Evolutionary conservation across 768 basidiomycete species (phyloP).

Genomic region (Gloeopeniophorella convolvens): DNA sequence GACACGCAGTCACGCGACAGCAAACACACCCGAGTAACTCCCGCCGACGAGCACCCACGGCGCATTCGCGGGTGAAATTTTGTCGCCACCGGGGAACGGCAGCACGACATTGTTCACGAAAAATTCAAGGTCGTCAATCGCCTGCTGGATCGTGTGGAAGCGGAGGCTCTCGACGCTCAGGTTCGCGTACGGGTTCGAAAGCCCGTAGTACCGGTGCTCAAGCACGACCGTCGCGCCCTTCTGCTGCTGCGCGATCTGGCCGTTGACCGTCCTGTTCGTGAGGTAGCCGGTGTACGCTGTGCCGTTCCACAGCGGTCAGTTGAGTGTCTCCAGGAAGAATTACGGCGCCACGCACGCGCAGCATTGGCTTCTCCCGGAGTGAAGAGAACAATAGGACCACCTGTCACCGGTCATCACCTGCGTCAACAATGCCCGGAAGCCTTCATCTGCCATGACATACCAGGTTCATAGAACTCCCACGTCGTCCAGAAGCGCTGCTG

Average conservation of each 20-base stretch:
- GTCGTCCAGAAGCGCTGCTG: constrained; percentile 69
- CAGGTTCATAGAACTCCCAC: constrained; percentile 54
- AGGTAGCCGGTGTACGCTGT: constrained; percentile 43
- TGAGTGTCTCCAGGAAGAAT: neutral
- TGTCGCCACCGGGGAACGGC: constrained; percentile 59
- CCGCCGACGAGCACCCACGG: constrained; percentile 41
- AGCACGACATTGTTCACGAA: constrained; percentile 63
- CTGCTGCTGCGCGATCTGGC: constrained; percentile 58
- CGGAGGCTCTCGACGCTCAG: constrained; percentile 51
- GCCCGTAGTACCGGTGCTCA: constrained; percentile 71
- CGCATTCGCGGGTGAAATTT: constrained; percentile 46
- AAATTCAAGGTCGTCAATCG: constrained; percentile 65
- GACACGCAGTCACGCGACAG: neutral
- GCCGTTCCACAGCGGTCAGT: neutral
- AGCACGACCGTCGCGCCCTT: constrained; percentile 56
- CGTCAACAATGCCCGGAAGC: neutral
- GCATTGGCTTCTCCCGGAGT: constrained; percentile 65
- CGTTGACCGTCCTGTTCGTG: constrained; percentile 57
- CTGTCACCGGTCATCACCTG: constrained; percentile 13
- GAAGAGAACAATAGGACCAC: constrained; percentile 55
- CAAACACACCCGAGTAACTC: constrained; percentile 32
- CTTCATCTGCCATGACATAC: constrained; percentile 16
- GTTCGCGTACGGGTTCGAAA: constrained; percentile 62
- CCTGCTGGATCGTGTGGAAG: constrained; percentile 65
- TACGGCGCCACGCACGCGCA: constrained; percentile 27